Base-by-base conservation (phyloP, 257 asterid genomes). In the Echium plantagineum region DNA sequence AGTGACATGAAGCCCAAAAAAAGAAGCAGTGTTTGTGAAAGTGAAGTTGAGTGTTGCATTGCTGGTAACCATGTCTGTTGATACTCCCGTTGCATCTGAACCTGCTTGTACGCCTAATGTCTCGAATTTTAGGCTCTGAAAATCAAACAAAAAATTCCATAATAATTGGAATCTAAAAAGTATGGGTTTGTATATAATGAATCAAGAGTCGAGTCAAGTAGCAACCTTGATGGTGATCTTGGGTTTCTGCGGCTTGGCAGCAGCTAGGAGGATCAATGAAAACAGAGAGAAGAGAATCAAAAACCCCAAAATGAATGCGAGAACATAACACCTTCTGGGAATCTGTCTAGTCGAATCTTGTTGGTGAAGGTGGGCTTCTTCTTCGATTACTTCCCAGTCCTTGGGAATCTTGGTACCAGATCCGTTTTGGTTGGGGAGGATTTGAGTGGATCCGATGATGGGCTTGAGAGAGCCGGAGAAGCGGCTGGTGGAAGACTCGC, bases 401-500 rank as follows among this genome's bases (percentile, higher is more conserved):
- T 84, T 82, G 77, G 81, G 74, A 17, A 75, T 75, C 73, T 78
- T 76, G 69, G 74, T 24, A 1, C 80, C 83, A 42, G 95, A 80
- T 79, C 89, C 89, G 71, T 10, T 83, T 64, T 73, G 94, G 77
- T 84, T 84, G 0, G 91, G 95, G 12, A 74, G 63, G 21, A 89
- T 68, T 80, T 85, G 81, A 69, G 86, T 73, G 9, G 95, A 84
- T 77, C 95, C 89, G 2, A 7, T 13, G 2, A 7, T 13, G 58
- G 94, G 90, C 75, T 85, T 88, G 1, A 88, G 75, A 0, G 94
- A 78, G 20, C 94, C 94, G 1, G 94, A 85, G 66, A 85, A 87
- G 19, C 96, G 82, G 74, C 86, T 85, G 62, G 98, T 78, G 57
- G 98, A 90, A 1, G 98, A 90, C 57, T 87, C 94, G 58, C 95